A percentile compares a stretch with the other conserved stretches of the same genome.
Evolutionary conservation across 371 early-diverging fungal genomes (phyloP).

Genomic region (Coemansia sp.): DNA sequence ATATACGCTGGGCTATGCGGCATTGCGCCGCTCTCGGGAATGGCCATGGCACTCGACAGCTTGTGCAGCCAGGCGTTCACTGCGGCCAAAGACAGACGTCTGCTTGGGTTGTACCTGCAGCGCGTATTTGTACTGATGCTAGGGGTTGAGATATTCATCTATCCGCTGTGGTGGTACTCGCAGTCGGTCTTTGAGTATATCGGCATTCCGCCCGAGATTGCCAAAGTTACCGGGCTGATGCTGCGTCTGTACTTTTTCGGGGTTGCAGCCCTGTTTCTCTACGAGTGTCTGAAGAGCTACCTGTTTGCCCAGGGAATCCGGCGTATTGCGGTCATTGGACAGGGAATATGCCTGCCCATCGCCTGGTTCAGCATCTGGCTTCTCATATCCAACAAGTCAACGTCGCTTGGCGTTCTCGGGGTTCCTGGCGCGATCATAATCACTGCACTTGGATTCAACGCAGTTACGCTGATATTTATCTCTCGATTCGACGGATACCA

Average conservation of each 20-base stretch:
- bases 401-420: slow-evolving; percentile 43
- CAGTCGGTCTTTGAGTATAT: slow-evolving; percentile 49
- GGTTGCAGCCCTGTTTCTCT: slow-evolving; percentile 8
- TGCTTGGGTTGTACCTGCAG: slow-evolving; percentile 79
- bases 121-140: slow-evolving; percentile 74
- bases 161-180: slow-evolving; percentile 73
- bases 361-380: slow-evolving; percentile 39
- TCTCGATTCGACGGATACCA: slow-evolving; percentile 62
- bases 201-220: slow-evolving; percentile 36
- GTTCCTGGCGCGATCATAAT: slow-evolving; percentile 23
- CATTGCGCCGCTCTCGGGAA: slow-evolving; percentile 33
- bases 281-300: slow-evolving; percentile 45
- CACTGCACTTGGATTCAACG: slow-evolving; percentile 6
- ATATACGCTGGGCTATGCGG: slow-evolving; percentile 38
- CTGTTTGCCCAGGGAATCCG: slow-evolving; percentile 49
- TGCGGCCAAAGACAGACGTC: slow-evolving; percentile 64
- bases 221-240: slow-evolving; percentile 13
- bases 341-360: slow-evolving; percentile 18
- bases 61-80: slow-evolving; percentile 87
- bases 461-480: slow-evolving; percentile 19
- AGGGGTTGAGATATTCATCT: slow-evolving; percentile 68
- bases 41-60: slow-evolving; percentile 78
- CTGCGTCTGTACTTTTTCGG: slow-evolving; percentile 35
- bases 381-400: slow-evolving; percentile 27
- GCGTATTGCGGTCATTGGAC: slow-evolving; percentile 21